Evolutionary conservation across 2,329 filamentous ascomycete species (phyloP).

Genomic region (Phialophora chinensis): DNA sequence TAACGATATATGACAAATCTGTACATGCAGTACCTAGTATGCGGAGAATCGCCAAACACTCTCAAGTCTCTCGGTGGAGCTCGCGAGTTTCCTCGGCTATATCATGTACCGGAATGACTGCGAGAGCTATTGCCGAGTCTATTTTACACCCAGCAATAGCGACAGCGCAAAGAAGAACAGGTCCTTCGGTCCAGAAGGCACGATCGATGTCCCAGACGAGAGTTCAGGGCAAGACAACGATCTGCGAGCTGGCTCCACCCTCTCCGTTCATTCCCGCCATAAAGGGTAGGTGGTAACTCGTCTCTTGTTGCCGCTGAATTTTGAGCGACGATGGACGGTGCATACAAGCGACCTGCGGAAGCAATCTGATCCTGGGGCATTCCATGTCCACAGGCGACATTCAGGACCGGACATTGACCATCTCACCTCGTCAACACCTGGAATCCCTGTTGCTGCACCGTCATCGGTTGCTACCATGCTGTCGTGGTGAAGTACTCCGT

Average conservation of each 20-base stretch:
- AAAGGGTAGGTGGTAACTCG: not conserved
- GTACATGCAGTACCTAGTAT: not conserved
- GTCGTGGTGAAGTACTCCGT: no score
- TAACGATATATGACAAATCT: conserved; percentile 12
- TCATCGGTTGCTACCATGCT: not conserved
- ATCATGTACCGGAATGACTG: not conserved
- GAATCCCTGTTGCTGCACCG: not conserved
- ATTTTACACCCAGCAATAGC: conserved; percentile 5
- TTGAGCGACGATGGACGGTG: not conserved
- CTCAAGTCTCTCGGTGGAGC: conserved; percentile 7
- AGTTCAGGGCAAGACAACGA: not conserved
- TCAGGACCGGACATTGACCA: not conserved
- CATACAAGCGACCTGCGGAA: not conserved
- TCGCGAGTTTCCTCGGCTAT: not conserved
- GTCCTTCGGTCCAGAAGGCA: not conserved
- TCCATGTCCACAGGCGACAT: not conserved
- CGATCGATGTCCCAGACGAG: not conserved
- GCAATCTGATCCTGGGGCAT: not conserved
- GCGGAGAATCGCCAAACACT: not conserved
- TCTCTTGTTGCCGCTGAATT: not conserved
- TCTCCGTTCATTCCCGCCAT: not conserved
- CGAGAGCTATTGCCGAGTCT: not conserved
- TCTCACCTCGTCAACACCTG: not conserved
- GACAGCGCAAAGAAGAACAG: not conserved
- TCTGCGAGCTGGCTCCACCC: not conserved